Evolutionary conservation across 2,329 filamentous ascomycete genomes (phyloP).

Genomic region (Zymoseptoria pseudotritici): DNA sequence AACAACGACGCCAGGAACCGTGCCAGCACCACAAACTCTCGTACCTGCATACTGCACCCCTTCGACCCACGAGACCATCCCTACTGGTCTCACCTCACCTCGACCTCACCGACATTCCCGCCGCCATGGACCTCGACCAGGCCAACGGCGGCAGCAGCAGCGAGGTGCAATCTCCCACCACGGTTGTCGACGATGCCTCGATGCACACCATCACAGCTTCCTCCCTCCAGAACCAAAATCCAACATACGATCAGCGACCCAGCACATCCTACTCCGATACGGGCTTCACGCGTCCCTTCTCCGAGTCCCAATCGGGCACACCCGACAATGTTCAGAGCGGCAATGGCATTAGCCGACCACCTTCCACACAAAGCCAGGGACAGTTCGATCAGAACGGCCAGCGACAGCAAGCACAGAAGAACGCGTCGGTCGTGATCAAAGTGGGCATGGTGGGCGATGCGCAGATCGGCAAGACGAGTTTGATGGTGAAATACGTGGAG

Average conservation of each 20-base stretch:
- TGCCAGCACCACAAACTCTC: not conserved
- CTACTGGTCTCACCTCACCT: not conserved
- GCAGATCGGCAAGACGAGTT: conserved; percentile 95
- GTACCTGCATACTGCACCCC: not conserved
- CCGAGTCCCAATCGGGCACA: conserved; percentile 37
- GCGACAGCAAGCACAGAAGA: conserved; percentile 39
- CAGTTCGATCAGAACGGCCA: conserved; percentile 27
- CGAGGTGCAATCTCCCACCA: conserved; percentile 23
- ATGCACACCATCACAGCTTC: conserved; percentile 42
- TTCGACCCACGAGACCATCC: conserved; percentile 1
- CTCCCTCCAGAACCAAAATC: conserved; percentile 28
- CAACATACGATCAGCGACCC: conserved; percentile 39
- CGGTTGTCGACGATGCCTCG: conserved; percentile 38
- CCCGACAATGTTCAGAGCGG: conserved; percentile 29
- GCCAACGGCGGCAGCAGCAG: conserved; percentile 7
- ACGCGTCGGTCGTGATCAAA: conserved; percentile 83
- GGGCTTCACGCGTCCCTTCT: conserved; percentile 37
- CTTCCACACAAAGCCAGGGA: conserved; percentile 25
- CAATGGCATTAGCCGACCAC: conserved; percentile 26
- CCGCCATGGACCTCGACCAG: conserved; percentile 15
- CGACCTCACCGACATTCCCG: not conserved
- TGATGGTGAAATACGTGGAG: conserved; percentile 99
- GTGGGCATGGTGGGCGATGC: conserved; percentile 99
- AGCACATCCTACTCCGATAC: conserved; percentile 49
- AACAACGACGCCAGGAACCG: not conserved